These are phyloP conservation scores for Phaseolus coccineus DNA, from an alignment of 331 rosid species.

Conservation along the genomic window DNA sequence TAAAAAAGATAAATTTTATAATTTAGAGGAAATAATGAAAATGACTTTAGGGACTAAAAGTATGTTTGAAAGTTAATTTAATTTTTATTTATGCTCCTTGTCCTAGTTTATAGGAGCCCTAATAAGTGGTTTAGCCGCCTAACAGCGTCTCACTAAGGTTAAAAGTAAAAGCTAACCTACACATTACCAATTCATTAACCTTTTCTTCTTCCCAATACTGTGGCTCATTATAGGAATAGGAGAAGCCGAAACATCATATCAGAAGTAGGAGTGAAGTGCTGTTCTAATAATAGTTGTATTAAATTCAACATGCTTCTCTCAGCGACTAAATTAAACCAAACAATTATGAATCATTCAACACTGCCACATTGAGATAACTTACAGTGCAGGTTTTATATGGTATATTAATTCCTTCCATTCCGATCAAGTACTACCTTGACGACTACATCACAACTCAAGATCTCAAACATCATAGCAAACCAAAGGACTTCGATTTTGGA, in stretches of 20 bases:
- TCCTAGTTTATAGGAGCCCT: no score
- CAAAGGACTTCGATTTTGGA: background rate
- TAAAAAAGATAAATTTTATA: no score
- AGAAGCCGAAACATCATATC: slow-evolving; percentile 2
- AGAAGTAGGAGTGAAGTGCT: slow-evolving; percentile 2
- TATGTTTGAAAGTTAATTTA: no score
- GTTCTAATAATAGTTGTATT: slow-evolving; percentile 14
- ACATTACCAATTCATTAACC: background rate
- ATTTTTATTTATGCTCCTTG: no score
- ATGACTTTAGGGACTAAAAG: no score
- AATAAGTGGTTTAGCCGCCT: no score
- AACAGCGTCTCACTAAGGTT: no score
- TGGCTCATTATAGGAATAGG: slow-evolving; percentile 6
- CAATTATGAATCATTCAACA: background rate
- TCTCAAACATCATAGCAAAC: background rate
- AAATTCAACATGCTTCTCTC: background rate
- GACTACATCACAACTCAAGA: background rate
- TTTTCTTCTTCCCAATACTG: background rate
- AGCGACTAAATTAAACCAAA: background rate
- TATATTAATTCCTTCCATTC: background rate
- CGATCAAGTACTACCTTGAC: background rate
- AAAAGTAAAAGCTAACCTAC: no score
- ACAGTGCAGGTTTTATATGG: background rate
- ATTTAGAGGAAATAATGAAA: no score
- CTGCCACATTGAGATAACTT: slow-evolving; percentile 11